These are phyloP conservation scores for Phytophthora hybrid DNA, from an alignment of 352 stramenopile species.

Conservation along the genomic window DNA sequence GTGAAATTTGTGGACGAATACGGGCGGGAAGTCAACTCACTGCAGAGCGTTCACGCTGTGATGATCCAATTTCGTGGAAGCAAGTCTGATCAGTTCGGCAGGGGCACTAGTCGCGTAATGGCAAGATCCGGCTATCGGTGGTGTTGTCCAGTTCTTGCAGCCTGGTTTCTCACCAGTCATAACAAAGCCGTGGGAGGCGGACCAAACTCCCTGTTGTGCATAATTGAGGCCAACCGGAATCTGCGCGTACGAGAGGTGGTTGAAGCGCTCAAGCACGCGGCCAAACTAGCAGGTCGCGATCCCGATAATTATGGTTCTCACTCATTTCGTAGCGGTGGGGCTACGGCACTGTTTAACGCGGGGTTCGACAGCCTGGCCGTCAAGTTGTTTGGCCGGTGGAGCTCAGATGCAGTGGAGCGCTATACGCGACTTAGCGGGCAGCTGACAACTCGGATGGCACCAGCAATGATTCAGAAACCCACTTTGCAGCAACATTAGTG, in stretches of 20 bases:
- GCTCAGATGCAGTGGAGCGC: constrained; percentile 1
- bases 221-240: constrained; percentile 1
- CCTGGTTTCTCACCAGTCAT: constrained; percentile 9
- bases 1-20: neutral
- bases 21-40: neutral
- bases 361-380: constrained; percentile 5
- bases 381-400: constrained; percentile 10
- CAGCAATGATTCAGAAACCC: neutral
- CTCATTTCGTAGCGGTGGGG: constrained; percentile 11
- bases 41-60: neutral
- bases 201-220: constrained; percentile 13
- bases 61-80: constrained; percentile 9
- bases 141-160: constrained; percentile 16
- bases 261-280: neutral
- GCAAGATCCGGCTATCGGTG: neutral
- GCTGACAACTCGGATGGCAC: neutral
- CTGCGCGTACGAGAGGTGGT: constrained; percentile 1
- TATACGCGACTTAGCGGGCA: neutral
- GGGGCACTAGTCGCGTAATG: neutral
- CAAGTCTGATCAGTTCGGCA: constrained; percentile 16
- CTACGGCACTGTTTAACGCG: constrained; percentile 9
- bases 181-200: neutral
- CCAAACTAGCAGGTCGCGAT: neutral
- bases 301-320: constrained; percentile 12
- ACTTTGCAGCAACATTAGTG: neutral